A percentile compares a stretch with the other conserved stretches of the same genome.
These are phyloP conservation scores for Cystoisospora suis DNA, from an alignment of 169 alveolate species.

Conservation along the genomic window DNA sequence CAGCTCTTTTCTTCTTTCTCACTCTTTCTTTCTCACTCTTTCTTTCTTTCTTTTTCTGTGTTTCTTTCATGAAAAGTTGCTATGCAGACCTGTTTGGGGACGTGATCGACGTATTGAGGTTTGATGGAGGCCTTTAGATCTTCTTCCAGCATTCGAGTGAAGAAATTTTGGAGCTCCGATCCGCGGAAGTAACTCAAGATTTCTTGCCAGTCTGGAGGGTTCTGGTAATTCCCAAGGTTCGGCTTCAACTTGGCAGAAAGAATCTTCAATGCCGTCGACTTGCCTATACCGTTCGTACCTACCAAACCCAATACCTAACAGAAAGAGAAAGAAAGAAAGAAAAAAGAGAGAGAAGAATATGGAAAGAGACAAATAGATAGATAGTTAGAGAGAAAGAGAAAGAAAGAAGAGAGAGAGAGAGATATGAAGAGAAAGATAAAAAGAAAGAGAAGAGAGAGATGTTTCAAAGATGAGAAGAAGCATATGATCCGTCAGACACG, in stretches of 20 bases:
- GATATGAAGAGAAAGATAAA: background rate
- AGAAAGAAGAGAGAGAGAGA: background rate
- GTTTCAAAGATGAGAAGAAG: background rate
- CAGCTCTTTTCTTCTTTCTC: too few relatives aligned
- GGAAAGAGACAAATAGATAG: background rate
- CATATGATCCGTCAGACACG: too few relatives aligned
- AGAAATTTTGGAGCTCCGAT: slow-evolving; percentile 96
- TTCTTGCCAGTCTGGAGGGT: slow-evolving; percentile 97
- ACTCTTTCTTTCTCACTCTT: too few relatives aligned
- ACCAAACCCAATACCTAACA: slow-evolving; percentile 83
- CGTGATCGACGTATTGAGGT: slow-evolving; percentile 98
- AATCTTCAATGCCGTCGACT: slow-evolving; percentile 97
- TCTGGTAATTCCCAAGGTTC: slow-evolving; percentile 94
- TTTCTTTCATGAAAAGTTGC: slow-evolving; percentile 70
- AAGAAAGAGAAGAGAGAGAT: background rate
- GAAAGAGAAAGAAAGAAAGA: background rate
- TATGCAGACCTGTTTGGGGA: slow-evolving; percentile 90
- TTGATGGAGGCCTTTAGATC: slow-evolving; percentile 95
- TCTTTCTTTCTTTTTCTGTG: too few relatives aligned
- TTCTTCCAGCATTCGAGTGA: slow-evolving; percentile 94
- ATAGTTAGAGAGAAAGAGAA: background rate
- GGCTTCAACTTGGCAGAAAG: slow-evolving; percentile 97
- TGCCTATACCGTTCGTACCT: slow-evolving; percentile 96
- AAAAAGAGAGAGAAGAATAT: background rate
- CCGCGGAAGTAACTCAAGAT: slow-evolving; percentile 95